Evolutionary conservation across 2,329 filamentous ascomycete species (phyloP).

Genomic region (Neonectria hederae): DNA sequence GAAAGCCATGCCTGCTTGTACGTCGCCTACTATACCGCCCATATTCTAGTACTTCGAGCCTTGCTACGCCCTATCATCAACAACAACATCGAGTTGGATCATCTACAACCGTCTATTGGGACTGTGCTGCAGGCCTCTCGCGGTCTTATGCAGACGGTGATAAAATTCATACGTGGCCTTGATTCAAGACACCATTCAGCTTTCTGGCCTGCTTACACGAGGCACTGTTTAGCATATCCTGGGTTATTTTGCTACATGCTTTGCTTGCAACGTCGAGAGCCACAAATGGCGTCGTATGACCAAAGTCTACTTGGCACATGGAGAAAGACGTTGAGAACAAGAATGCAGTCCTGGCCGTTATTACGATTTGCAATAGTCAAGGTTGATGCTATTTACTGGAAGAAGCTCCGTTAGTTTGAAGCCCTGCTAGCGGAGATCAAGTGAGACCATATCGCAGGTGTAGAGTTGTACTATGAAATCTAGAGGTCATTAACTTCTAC

Average conservation of each 20-base stretch:
- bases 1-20: neutral
- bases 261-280: neutral
- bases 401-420: constrained; percentile 12
- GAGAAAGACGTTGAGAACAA: constrained; percentile 30
- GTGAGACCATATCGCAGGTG: too few species aligned
- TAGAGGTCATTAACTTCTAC: neutral
- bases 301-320: constrained; percentile 26
- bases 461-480: too few species aligned
- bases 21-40: neutral
- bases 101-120: constrained; percentile 20
- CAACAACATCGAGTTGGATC: neutral
- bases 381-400: constrained; percentile 38
- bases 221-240: constrained; percentile 26
- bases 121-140: constrained; percentile 29
- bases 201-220: constrained; percentile 33
- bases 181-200: constrained; percentile 28
- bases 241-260: neutral
- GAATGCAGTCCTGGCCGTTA: constrained; percentile 34
- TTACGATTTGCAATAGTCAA: constrained; percentile 35
- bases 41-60: neutral
- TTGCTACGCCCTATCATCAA: neutral
- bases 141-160: constrained; percentile 26
- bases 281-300: constrained; percentile 8
- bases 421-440: too few species aligned
- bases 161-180: constrained; percentile 27